Base-by-base conservation (phyloP, 2,329 filamentous ascomycete genomes). In the Alternaria conjuncta region DNA sequence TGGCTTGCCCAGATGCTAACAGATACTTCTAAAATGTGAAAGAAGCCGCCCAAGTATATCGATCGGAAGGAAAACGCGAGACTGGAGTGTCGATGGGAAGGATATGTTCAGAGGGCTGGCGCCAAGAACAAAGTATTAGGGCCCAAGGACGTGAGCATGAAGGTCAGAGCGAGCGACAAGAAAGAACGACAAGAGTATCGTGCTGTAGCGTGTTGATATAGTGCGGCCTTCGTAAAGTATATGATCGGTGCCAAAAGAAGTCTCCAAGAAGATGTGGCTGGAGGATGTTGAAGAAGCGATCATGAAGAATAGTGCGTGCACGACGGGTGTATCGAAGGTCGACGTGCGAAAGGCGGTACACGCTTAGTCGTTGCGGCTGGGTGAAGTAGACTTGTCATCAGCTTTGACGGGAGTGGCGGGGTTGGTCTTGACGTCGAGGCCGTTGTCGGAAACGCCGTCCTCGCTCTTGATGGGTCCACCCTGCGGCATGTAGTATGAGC, bases 391-490 rank as follows among this genome's bases (percentile, higher is more conserved):
- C 51, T 64, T 64, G 28, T 71, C 71, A 11, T 73, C 74, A 9
- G 66, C 60, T 63, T 79, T 79, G 67, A 78, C 67, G 10, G 78
- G 77, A 30, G 77, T 79, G 13, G 74, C 69, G n/a, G 78, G 78
- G 49, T 69, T 75, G 18, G 75, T 74, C 69, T 77, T 75, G 64
- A 68, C 69, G 15, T 77, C 75, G 30, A 68, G 57, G 18, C 67
- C 75, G 45, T 73, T 71, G 30, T 79, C 75, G 25, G 76, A 75
- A 21, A 64, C 60, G 23, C 70, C 73, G 15, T 79, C 73, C 0
- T 77, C 75, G 43, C 68, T 70, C 66, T 74, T 74, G 61, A 75
- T 68, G 3, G 69, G 69, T 53, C 68, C 66, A 20, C 63, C 59
- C 44, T 77, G 74, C 4, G 68, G 60, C 63, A 75, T 67, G 7